A percentile compares a stretch with the other conserved stretches of the same genome.
Conservation (phyloP, 2,329 filamentous ascomycete genomes). For the Arthrobotrys sphaeroides region DNA sequence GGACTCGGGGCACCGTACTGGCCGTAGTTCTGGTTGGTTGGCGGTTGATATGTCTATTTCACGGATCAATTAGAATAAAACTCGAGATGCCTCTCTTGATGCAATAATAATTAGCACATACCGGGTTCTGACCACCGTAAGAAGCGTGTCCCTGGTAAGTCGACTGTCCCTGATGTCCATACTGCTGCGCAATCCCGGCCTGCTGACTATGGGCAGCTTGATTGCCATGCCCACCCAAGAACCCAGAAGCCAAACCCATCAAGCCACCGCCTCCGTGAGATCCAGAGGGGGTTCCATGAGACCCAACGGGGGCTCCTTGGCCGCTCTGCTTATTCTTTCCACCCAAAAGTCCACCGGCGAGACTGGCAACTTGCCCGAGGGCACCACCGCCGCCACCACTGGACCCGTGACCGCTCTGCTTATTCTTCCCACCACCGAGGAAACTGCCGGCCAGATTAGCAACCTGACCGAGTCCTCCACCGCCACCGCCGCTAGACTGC, state of each 20-base stretch:
- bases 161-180: constrained; percentile 45
- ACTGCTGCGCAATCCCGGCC: constrained; percentile 50
- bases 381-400: constrained; percentile 46
- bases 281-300: constrained; percentile 14
- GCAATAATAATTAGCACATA: not conserved
- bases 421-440: constrained; percentile 55
- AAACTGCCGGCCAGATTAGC: constrained; percentile 53
- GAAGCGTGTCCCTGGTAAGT: constrained; percentile 42
- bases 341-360: constrained; percentile 55
- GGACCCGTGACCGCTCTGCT: constrained; percentile 36
- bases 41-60: constrained; percentile 43
- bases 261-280: constrained; percentile 27
- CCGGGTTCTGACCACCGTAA: constrained; percentile 48
- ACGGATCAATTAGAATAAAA: constrained; percentile 1
- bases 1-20: constrained; percentile 32
- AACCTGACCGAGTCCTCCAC: constrained; percentile 46
- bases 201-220: constrained; percentile 23
- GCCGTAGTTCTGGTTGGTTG: constrained; percentile 24
- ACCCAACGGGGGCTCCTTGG: too few relatives aligned
- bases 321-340: constrained; percentile 52
- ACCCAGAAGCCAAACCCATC: constrained; percentile 45
- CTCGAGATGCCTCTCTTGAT: too few relatives aligned
- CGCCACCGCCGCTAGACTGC: constrained; percentile 37
- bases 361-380: constrained; percentile 47
- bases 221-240: constrained; percentile 48